phyloP scores from a whole-genome alignment of 345 rosid species.

The Citrus australasica region DNA sequence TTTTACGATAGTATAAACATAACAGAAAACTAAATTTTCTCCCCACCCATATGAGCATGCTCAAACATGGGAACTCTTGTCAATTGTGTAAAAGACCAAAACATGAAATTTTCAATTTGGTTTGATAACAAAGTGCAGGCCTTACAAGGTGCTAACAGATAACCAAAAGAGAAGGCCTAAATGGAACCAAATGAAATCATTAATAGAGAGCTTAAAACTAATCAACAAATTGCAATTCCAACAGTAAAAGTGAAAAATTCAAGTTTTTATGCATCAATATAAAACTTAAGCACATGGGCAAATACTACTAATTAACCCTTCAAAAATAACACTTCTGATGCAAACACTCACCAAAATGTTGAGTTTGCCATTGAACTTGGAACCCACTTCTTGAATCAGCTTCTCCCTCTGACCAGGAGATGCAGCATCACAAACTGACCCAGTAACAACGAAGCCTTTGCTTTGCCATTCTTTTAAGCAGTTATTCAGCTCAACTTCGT shows the following conservation, averaged over 20 bases:
- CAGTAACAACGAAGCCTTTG: constrained; percentile 56
- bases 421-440: constrained; percentile 73
- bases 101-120: not conserved
- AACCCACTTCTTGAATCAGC: constrained; percentile 49
- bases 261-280: not conserved
- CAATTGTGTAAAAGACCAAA: not conserved
- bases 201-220: not conserved
- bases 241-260: not conserved
- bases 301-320: not conserved
- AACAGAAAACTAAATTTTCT: no score
- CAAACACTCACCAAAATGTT: constrained; percentile 55
- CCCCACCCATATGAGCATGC: not conserved
- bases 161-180: not conserved
- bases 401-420: constrained; percentile 46
- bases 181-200: not conserved
- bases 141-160: not conserved
- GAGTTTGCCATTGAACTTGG: constrained; percentile 51
- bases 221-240: not conserved
- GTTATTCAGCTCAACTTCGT: constrained; percentile 50
- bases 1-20: no score
- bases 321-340: not conserved
- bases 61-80: not conserved
- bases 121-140: not conserved
- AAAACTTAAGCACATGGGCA: not conserved
- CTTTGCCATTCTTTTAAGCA: constrained; percentile 57